Evolutionary conservation across 106 monocot genomes (phyloP).

Genomic region (Alisma plantagoaquatica): DNA sequence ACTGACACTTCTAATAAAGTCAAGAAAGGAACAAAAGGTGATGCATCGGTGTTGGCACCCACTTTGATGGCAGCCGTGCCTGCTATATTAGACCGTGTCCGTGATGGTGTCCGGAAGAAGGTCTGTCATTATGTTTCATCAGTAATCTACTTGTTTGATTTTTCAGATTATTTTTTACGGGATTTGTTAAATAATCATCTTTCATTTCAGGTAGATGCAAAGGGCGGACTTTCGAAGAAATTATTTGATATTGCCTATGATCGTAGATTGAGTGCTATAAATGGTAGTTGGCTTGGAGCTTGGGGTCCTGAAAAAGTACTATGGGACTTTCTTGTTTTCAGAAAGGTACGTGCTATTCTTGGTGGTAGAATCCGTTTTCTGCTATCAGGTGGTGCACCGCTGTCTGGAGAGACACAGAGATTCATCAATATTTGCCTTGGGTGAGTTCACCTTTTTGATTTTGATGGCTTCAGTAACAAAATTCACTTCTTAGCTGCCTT

Average conservation of each 20-base stretch:
- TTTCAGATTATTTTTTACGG: too few species aligned
- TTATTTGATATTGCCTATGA: constrained; percentile 82
- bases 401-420: constrained; percentile 93
- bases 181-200: neutral
- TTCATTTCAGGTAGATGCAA: constrained; percentile 72
- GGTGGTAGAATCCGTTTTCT: constrained; percentile 83
- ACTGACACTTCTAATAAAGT: constrained; percentile 99
- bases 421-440: constrained; percentile 98
- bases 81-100: constrained; percentile 92
- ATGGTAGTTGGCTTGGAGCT: constrained; percentile 99
- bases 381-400: constrained; percentile 95
- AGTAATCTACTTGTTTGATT: neutral
- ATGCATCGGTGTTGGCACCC: constrained; percentile 77
- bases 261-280: constrained; percentile 76
- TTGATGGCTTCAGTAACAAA: too few species aligned
- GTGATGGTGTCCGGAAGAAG: constrained; percentile 96
- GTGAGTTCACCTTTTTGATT: too few species aligned
- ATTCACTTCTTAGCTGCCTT: too few species aligned
- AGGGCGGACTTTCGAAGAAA: constrained; percentile 81
- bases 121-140: constrained; percentile 18
- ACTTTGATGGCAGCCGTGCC: constrained; percentile 94
- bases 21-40: constrained; percentile 91
- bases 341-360: constrained; percentile 78
- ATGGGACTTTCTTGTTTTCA: constrained; percentile 90
- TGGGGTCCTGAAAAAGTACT: constrained; percentile 91